phyloP scores from a whole-genome alignment of 192 early-diverging fungal genomes.

The Dimargaris verticillata region DNA sequence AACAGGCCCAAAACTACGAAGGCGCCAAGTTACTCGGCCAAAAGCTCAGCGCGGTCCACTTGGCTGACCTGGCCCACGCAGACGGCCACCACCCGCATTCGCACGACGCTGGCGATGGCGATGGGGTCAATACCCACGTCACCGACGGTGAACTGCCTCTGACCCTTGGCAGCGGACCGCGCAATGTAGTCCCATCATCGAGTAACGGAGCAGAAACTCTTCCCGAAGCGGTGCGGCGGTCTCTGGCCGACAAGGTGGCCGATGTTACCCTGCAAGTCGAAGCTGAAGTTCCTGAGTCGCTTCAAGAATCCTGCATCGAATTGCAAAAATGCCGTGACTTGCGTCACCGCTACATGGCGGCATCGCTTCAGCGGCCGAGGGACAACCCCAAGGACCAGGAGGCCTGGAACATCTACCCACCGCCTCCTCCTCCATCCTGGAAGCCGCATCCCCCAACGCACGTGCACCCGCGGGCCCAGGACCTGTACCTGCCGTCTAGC shows the following conservation, averaged over 20 bases:
- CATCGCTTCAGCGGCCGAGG: slow-evolving; percentile 45
- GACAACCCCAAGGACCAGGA: slow-evolving; percentile 73
- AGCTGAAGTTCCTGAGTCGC: slow-evolving; percentile 18
- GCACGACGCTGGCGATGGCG: background rate
- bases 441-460: slow-evolving; percentile 1
- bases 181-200: too few relatives aligned
- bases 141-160: background rate
- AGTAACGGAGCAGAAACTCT: background rate
- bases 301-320: slow-evolving; percentile 18
- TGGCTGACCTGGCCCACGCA: background rate
- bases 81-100: background rate
- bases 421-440: slow-evolving; percentile 63
- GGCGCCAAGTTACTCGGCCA: slow-evolving; percentile 3
- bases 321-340: slow-evolving; percentile 59
- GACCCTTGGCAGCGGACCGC: background rate
- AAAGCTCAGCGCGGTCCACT: background rate
- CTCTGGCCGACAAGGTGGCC: slow-evolving; percentile 10
- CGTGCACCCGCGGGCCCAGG: background rate
- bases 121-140: background rate
- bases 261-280: slow-evolving; percentile 9
- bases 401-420: slow-evolving; percentile 74
- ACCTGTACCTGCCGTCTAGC: background rate
- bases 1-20: slow-evolving; percentile 1
- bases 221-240: background rate
- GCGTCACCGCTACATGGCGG: slow-evolving; percentile 70